A percentile compares a stretch with the other conserved stretches of the same genome.
Evolutionary conservation across 768 basidiomycete species (phyloP).

Genomic region (Panellus pusillus): DNA sequence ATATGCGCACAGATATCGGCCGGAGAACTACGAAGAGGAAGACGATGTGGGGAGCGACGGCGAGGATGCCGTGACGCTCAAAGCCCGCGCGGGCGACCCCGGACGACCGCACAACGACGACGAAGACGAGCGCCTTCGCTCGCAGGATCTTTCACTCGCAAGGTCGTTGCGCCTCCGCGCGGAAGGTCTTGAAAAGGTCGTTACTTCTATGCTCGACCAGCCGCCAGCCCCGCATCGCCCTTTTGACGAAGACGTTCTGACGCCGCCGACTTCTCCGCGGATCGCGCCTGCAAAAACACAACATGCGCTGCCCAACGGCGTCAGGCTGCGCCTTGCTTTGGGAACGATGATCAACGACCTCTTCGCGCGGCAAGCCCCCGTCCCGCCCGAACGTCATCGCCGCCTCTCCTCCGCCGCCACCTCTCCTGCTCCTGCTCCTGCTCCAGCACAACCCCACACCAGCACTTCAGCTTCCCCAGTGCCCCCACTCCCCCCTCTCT

Average conservation of each 20-base stretch:
- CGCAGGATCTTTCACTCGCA: constrained; percentile 65
- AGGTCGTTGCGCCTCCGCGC: constrained; percentile 67
- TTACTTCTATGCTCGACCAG: constrained; percentile 78
- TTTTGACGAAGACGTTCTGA: constrained; percentile 52
- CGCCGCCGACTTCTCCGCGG: constrained; percentile 54
- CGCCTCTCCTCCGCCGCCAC: constrained; percentile 22
- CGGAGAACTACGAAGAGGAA: constrained; percentile 78
- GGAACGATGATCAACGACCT: constrained; percentile 80
- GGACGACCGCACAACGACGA: constrained; percentile 50
- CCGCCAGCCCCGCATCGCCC: constrained; percentile 64
- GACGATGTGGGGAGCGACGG: constrained; percentile 67
- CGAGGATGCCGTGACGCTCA: constrained; percentile 53
- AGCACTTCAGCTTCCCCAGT: neutral
- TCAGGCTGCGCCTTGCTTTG: constrained; percentile 73
- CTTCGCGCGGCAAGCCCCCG: constrained; percentile 71
- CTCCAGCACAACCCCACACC: constrained; percentile 8
- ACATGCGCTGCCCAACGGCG: constrained; percentile 76
- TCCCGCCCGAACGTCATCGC: constrained; percentile 44
- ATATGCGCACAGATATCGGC: constrained; percentile 63
- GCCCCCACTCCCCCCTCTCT: constrained; percentile 17
- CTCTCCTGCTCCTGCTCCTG: neutral
- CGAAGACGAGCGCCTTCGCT: constrained; percentile 55
- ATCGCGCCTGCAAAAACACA: constrained; percentile 29
- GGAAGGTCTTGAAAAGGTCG: constrained; percentile 81
- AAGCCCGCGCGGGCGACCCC: constrained; percentile 48